Evolutionary conservation across 495 filamentous ascomycete genomes (phyloP).

Genomic region (Letharia columbiana): DNA sequence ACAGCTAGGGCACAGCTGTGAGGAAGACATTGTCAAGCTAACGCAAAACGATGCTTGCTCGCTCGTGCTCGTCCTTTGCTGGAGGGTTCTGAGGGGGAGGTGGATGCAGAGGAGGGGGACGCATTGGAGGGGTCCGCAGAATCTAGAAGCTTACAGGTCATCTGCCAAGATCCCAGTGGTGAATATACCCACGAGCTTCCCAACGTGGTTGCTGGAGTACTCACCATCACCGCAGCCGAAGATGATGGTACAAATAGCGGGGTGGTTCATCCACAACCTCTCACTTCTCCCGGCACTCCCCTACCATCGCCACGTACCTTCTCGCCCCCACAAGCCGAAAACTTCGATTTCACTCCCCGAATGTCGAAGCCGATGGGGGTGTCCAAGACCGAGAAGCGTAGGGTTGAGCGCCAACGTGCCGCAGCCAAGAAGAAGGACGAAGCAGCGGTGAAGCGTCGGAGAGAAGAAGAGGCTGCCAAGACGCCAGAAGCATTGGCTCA

Average conservation of each 20-base stretch:
- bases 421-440: neutral
- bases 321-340: neutral
- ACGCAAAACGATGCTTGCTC: too few relatives aligned
- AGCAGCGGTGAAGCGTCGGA: neutral
- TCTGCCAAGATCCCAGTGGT: too few relatives aligned
- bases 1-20: too few relatives aligned
- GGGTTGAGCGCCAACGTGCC: neutral
- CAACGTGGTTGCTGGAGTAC: neutral
- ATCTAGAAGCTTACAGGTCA: too few relatives aligned
- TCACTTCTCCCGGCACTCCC: neutral
- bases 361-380: neutral
- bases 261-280: neutral
- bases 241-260: neutral
- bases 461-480: neutral
- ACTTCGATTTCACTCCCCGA: neutral
- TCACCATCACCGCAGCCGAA: neutral
- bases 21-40: too few relatives aligned
- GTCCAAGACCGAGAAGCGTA: neutral
- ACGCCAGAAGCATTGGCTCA: neutral
- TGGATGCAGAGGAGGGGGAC: too few relatives aligned
- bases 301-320: too few relatives aligned
- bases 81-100: too few relatives aligned
- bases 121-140: too few relatives aligned
- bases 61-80: too few relatives aligned
- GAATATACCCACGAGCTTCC: too few relatives aligned